Conservation (phyloP, 495 filamentous ascomycete species). For the Penicillium flavigenum region DNA sequence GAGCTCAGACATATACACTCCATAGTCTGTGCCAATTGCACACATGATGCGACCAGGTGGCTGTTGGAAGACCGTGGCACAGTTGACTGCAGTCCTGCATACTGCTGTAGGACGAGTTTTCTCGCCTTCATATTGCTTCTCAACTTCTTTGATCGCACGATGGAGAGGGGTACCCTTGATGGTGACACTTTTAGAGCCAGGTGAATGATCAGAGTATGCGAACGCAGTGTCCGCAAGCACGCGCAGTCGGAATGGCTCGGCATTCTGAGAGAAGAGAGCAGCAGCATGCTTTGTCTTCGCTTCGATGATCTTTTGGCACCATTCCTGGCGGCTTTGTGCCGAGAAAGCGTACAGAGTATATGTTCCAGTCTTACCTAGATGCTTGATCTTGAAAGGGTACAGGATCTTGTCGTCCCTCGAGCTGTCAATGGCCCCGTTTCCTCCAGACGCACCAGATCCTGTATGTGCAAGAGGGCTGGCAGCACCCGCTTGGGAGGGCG, state of each 20-base stretch:
- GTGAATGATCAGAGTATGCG: slow-evolving; percentile 65
- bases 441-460: slow-evolving; percentile 56
- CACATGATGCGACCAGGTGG: slow-evolving; percentile 79
- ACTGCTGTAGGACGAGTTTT: slow-evolving; percentile 69
- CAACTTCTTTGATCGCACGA: slow-evolving; percentile 84
- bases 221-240: slow-evolving; percentile 94
- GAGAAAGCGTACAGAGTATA: slow-evolving; percentile 86
- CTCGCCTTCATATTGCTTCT: slow-evolving; percentile 63
- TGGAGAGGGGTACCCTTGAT: slow-evolving; percentile 91
- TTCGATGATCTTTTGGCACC: slow-evolving; percentile 90
- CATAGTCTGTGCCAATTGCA: slow-evolving; percentile 92
- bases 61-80: slow-evolving; percentile 82
- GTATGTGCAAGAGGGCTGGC: slow-evolving; percentile 59
- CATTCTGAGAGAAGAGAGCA: slow-evolving; percentile 85
- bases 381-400: slow-evolving; percentile 94
- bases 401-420: slow-evolving; percentile 75
- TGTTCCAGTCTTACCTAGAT: slow-evolving; percentile 78
- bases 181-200: slow-evolving; percentile 53
- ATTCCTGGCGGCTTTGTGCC: slow-evolving; percentile 72
- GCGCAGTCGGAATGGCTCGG: slow-evolving; percentile 89
- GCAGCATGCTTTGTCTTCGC: slow-evolving; percentile 92
- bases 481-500: slow-evolving; percentile 49
- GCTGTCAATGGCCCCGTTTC: slow-evolving; percentile 53
- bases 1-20: slow-evolving; percentile 83
- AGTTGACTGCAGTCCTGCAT: slow-evolving; percentile 83